Evolutionary conservation across 306 rosid genomes (phyloP).

Genomic region (Malus asiatica): DNA sequence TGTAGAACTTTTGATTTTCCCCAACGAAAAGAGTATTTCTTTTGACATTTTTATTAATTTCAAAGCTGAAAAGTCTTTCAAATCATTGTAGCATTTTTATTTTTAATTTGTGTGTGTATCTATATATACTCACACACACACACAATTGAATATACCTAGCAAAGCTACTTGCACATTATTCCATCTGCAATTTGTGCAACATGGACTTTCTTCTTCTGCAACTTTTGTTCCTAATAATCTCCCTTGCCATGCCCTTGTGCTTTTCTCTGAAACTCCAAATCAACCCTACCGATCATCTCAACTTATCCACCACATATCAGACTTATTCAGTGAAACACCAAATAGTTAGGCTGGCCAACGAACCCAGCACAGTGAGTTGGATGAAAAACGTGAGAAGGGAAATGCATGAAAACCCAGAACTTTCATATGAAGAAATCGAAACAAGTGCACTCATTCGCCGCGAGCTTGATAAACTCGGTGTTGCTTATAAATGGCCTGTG

Average conservation of each 20-base stretch:
- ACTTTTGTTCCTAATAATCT: constrained; percentile 16
- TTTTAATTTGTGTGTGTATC: neutral
- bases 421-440: constrained; percentile 63
- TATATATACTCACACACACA: too few relatives aligned
- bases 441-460: constrained; percentile 60
- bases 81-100: neutral
- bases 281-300: neutral
- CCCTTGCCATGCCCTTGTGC: constrained; percentile 24
- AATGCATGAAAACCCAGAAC: constrained; percentile 81
- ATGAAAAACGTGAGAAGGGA: constrained; percentile 63
- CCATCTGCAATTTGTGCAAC: neutral
- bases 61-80: neutral
- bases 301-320: neutral
- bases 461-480: constrained; percentile 59
- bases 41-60: neutral
- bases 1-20: neutral
- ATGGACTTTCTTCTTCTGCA: constrained; percentile 20
- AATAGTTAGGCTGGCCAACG: constrained; percentile 49
- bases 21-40: neutral
- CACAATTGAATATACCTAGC: neutral
- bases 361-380: constrained; percentile 43
- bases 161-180: neutral
- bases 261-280: constrained; percentile 26
- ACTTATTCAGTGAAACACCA: constrained; percentile 22
- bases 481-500: constrained; percentile 71